Evolutionary conservation across 495 filamentous ascomycete species (phyloP), one percentile per base, ranked within the genome.

Genomic region (Hypoxylon cercidicola): DNA sequence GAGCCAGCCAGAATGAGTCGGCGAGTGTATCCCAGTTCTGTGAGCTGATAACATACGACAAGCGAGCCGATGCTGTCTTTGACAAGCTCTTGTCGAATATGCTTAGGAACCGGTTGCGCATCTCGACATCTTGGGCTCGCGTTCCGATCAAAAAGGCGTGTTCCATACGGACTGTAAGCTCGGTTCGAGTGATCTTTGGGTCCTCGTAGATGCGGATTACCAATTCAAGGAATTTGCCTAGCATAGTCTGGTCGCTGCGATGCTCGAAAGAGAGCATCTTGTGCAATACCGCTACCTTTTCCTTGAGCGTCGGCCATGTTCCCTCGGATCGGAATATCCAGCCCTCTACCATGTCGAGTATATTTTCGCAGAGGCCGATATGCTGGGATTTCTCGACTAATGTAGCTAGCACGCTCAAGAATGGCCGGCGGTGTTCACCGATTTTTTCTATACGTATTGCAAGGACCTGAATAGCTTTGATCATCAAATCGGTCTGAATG

Each of bases 151-250:
- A 81, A 83, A 99, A 99, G 12, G 96, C 95, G 74, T 96, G 93
- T 77, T 99, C 96, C 81, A 99, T 86, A 18, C 96, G 85, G 5
- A 99, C 96, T 0, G 96, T 97, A 45, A 99, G 82, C 75, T 99
- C 96, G 0, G 96, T 97, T 46, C 94, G 85, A 1, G 92, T 92
- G 66, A 99, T 94, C 76, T 93, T 96, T 0, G 90, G 90, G 69
- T 97, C 93, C 64, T 99, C 96, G 68, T 99, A 99, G 35, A 99
- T 97, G 39, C 93, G 87, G 62, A 98, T 97, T 16, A 99, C 93
- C 37, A 99, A 85, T 47, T 99, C 90, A 37, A 99, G 83, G 81
- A 97, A 99, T 71, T 91, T 92, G 67, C 87, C 92, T 37, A 97
- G 79, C 78, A 98, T 88, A 0, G 90, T 89, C 28, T 86, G 87